Conservation (phyloP, 2,329 filamentous ascomycete species). For the Apiospora aurea region DNA sequence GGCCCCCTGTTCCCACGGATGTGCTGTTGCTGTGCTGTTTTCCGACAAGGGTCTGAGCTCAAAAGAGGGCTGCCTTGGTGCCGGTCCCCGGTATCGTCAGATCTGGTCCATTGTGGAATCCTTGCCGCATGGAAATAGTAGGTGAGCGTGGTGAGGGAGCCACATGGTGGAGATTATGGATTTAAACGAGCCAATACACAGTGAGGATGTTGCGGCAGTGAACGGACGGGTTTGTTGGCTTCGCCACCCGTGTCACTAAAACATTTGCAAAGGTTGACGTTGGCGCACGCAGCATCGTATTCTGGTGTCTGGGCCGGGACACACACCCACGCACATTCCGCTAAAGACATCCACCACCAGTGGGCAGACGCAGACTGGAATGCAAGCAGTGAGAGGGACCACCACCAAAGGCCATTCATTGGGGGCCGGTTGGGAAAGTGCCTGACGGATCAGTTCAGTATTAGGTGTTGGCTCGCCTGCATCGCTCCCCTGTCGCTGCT, state of each 20-base stretch:
- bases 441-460: not conserved
- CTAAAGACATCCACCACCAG: not conserved
- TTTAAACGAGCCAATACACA: conserved; percentile 16
- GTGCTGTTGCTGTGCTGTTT: conserved; percentile 4
- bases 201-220: conserved; percentile 10
- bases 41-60: conserved; percentile 7
- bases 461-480: not conserved
- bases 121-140: conserved; percentile 10
- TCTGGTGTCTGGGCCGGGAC: not conserved
- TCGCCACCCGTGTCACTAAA: conserved; percentile 20
- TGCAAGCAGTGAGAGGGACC: not conserved
- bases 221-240: conserved; percentile 15
- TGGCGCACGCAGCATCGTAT: conserved; percentile 7
- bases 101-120: conserved; percentile 12
- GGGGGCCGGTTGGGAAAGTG: not conserved
- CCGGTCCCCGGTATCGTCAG: not conserved
- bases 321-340: not conserved
- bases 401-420: not conserved
- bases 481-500: not conserved
- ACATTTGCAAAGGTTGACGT: conserved; percentile 11
- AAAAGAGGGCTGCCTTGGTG: not conserved
- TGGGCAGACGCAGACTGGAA: not conserved
- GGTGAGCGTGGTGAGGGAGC: not conserved
- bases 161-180: conserved; percentile 8
- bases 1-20: conserved; percentile 1